Percentiles rank a stretch among this genome's conserved stretches.
These are phyloP conservation scores for Gossypium sturtianum DNA, from an alignment of 345 rosid species.

Conservation along the genomic window DNA sequence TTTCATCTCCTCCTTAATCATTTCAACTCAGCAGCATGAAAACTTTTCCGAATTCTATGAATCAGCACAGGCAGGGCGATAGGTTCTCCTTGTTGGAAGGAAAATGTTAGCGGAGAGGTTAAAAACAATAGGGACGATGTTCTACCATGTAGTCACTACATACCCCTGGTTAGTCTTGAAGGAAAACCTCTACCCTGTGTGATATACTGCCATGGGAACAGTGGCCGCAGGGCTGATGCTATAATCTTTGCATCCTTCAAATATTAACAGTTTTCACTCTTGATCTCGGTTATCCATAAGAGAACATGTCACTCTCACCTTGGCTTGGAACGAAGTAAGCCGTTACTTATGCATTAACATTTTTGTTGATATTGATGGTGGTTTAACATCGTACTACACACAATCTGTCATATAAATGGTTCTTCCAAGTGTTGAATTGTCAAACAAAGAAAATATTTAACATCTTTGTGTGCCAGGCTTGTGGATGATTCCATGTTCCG, in stretches of 20 bases:
- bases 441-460: no score
- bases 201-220: slow-evolving; percentile 98
- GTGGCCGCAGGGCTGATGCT: slow-evolving; percentile 93
- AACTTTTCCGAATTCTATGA: no score
- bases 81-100: slow-evolving; percentile 39
- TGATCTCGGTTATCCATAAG: slow-evolving; percentile 84
- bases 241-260: slow-evolving; percentile 73
- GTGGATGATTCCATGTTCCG: no score
- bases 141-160: slow-evolving; percentile 85
- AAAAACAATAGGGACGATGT: slow-evolving; percentile 64
- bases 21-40: no score
- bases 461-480: no score
- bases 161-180: slow-evolving; percentile 62
- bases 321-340: slow-evolving; percentile 87
- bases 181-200: slow-evolving; percentile 83
- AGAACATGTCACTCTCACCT: slow-evolving; percentile 67
- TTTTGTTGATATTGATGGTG: background rate
- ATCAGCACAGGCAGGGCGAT: no score
- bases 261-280: slow-evolving; percentile 80
- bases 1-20: no score
- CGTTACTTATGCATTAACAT: background rate
- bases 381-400: background rate
- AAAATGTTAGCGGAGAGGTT: slow-evolving; percentile 82
- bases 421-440: no score
- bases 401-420: no score